Evolutionary conservation across 805 yeast species (phyloP).

Genomic region (Candida chilensis): DNA sequence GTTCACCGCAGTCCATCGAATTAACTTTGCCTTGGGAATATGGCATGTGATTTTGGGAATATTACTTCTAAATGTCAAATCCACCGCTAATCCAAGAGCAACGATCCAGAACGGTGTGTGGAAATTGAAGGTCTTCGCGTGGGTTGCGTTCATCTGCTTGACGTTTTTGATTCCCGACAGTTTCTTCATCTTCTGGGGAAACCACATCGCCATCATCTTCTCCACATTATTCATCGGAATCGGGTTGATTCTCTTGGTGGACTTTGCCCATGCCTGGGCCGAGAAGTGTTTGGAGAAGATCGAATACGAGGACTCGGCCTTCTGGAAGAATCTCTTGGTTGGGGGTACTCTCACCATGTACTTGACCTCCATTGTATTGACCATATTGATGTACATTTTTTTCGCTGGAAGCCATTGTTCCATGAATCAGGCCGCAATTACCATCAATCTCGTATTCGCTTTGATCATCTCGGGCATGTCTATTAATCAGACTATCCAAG

Average conservation of each 20-base stretch:
- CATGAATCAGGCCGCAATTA: constrained; percentile 83
- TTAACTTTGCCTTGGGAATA: constrained; percentile 80
- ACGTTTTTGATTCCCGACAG: constrained; percentile 80
- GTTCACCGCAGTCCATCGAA: constrained; percentile 87
- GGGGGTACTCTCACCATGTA: constrained; percentile 90
- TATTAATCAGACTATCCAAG: constrained; percentile 78
- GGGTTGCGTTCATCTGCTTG: constrained; percentile 45
- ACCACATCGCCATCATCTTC: constrained; percentile 74
- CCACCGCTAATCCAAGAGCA: constrained; percentile 71
- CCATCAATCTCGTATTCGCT: constrained; percentile 62
- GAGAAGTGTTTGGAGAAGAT: constrained; percentile 89
- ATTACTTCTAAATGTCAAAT: constrained; percentile 62
- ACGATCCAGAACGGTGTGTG: constrained; percentile 88
- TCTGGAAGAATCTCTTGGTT: constrained; percentile 76
- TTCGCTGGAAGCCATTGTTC: constrained; percentile 78
- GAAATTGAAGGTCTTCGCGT: constrained; percentile 62
- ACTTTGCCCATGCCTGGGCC: constrained; percentile 98
- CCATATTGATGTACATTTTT: constrained; percentile 69
- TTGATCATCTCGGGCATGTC: constrained; percentile 61
- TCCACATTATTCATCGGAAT: constrained; percentile 82
- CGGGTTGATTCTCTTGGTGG: constrained; percentile 85
- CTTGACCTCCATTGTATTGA: constrained; percentile 59
- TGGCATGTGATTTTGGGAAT: constrained; percentile 67
- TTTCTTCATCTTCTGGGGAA: constrained; percentile 87
- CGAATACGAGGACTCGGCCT: constrained; percentile 47